Conservation (phyloP, 257 asterid genomes). For the Striga asiatica region DNA sequence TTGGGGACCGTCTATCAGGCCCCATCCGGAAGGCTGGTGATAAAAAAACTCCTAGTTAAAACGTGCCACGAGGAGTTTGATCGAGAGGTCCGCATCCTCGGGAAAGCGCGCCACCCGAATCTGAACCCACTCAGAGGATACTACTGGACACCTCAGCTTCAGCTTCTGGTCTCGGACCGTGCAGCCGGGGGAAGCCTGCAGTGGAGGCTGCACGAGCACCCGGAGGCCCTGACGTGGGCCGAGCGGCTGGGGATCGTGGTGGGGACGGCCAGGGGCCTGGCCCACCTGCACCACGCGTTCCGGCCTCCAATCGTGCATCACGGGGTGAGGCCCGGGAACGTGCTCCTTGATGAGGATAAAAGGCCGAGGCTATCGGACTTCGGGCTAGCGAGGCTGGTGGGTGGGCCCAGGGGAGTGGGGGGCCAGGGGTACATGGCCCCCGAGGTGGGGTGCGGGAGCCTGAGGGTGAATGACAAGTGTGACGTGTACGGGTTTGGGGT, state of each 20-base stretch:
- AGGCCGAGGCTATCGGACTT: slow-evolving; percentile 71
- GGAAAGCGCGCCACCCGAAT: slow-evolving; percentile 70
- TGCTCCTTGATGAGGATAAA: slow-evolving; percentile 57
- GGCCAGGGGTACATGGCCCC: slow-evolving; percentile 82
- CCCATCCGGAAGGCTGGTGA: slow-evolving; percentile 44
- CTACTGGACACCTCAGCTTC: slow-evolving; percentile 85
- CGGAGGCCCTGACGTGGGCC: slow-evolving; percentile 61
- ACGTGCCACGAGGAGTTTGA: slow-evolving; percentile 75
- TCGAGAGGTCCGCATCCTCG: slow-evolving; percentile 57
- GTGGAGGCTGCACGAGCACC: slow-evolving; percentile 45
- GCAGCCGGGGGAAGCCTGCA: slow-evolving; percentile 57
- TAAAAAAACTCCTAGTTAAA: slow-evolving; percentile 59
- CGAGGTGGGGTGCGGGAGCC: slow-evolving; percentile 77
- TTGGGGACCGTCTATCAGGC: slow-evolving; percentile 82
- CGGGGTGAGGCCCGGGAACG: slow-evolving; percentile 73
- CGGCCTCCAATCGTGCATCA: slow-evolving; percentile 80
- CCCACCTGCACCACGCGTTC: slow-evolving; percentile 72
- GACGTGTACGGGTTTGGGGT: slow-evolving; percentile 87
- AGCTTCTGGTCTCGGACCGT: slow-evolving; percentile 68
- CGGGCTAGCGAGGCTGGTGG: slow-evolving; percentile 58
- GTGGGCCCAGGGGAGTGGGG: slow-evolving; percentile 59
- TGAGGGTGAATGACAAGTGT: slow-evolving; percentile 84
- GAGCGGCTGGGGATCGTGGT: slow-evolving; percentile 48
- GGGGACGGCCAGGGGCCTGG: slow-evolving; percentile 84
- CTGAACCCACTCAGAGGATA: slow-evolving; percentile 60